Percentiles rank a stretch among this genome's conserved stretches.
phyloP scores from a whole-genome alignment of 2,329 filamentous ascomycete genomes.

The Drechslerella dactyloides region DNA sequence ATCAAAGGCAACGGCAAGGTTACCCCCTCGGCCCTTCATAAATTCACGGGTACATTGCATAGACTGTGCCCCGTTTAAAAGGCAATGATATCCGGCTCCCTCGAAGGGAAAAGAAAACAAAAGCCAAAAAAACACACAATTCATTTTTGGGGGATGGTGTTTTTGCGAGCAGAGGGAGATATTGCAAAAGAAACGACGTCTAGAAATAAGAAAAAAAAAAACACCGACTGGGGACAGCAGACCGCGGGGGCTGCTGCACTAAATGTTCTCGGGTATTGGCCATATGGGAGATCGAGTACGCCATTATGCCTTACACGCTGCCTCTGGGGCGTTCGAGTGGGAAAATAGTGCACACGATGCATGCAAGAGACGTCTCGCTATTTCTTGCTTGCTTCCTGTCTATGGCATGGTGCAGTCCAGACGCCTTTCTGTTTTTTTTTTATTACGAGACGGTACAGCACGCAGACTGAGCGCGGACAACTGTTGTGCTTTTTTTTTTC shows the following conservation, averaged over 20 bases:
- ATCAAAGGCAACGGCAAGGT: conserved; percentile 6
- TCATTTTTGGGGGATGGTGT: too few species aligned
- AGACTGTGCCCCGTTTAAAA: conserved; percentile 21
- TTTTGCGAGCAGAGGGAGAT: too few species aligned
- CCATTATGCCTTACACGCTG: conserved; percentile 3
- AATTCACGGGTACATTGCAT: conserved; percentile 22
- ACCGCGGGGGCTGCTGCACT: too few species aligned
- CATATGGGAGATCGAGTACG: not conserved
- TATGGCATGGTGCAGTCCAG: conserved; percentile 2
- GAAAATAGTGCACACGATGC: not conserved
- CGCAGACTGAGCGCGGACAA: not conserved
- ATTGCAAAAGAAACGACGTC: too few species aligned
- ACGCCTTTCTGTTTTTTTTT: conserved; percentile 1
- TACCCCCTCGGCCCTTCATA: not conserved
- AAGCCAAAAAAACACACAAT: not conserved
- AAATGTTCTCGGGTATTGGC: not conserved
- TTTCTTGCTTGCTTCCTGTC: not conserved
- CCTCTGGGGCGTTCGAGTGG: not conserved
- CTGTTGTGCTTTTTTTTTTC: not conserved
- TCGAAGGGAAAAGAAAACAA: not conserved
- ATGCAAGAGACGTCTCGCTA: conserved; percentile 2
- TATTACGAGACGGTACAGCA: not conserved
- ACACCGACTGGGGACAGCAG: too few species aligned
- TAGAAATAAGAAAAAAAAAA: too few species aligned
- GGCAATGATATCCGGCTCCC: conserved; percentile 28